A percentile compares a stretch with the other conserved stretches of the same genome.
phyloP scores from a whole-genome alignment of 139 green algal genomes.

The Limnomonas spitsbergensis region DNA sequence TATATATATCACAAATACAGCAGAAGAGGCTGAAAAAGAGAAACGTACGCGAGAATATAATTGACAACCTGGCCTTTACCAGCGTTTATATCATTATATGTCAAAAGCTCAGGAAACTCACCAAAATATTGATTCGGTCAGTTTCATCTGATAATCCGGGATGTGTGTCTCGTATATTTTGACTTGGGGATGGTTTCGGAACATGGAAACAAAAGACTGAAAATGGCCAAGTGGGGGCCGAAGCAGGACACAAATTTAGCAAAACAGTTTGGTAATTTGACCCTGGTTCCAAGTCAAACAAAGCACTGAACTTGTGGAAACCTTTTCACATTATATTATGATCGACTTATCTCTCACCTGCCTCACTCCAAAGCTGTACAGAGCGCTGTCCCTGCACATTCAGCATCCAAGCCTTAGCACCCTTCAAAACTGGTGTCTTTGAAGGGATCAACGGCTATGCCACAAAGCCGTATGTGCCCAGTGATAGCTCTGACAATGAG shows the following conservation, averaged over 20 bases:
- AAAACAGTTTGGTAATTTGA: not conserved
- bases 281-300: not conserved
- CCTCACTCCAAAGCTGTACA: conserved; percentile 16
- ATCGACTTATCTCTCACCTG: not conserved
- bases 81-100: not conserved
- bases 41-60: not conserved
- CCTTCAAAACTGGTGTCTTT: not conserved
- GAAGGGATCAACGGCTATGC: not conserved
- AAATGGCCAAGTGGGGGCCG: not conserved
- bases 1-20: no score
- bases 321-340: no score
- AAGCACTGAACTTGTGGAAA: not conserved
- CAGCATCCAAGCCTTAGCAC: not conserved
- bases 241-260: not conserved
- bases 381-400: not conserved
- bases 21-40: not conserved
- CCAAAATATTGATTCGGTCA: not conserved
- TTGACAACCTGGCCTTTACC: not conserved
- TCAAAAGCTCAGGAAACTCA: not conserved
- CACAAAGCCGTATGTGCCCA: no score
- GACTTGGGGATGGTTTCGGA: not conserved
- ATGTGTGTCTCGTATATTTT: not conserved
- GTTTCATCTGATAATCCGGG: not conserved
- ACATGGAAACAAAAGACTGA: not conserved
- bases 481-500: no score